phyloP scores from a whole-genome alignment of 331 rosid genomes.

The Rhamnella rubrinervis region DNA sequence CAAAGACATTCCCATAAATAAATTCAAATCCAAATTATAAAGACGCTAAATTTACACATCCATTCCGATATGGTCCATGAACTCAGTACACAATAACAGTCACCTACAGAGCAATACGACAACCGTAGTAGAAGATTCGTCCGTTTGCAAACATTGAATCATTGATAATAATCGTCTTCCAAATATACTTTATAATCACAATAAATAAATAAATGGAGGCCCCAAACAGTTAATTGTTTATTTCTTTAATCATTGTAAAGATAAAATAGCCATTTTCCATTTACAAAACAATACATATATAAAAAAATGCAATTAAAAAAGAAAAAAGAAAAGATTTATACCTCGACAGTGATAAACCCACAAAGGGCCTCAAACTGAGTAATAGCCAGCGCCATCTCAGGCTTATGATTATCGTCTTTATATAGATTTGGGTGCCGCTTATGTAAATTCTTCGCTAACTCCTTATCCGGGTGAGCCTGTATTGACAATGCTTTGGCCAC shows the following conservation, averaged over 20 bases:
- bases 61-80: not conserved
- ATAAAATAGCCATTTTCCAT: not conserved
- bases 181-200: too few species aligned
- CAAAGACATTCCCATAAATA: too few species aligned
- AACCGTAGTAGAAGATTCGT: too few species aligned
- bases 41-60: not conserved
- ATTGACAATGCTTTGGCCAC: conserved; percentile 87
- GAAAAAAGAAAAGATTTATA: conserved; percentile 21
- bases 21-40: not conserved
- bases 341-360: conserved; percentile 78
- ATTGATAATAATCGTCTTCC: too few species aligned
- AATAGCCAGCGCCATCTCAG: conserved; percentile 91
- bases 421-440: conserved; percentile 63
- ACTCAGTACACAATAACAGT: too few species aligned
- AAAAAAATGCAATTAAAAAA: not conserved
- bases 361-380: conserved; percentile 87
- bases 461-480: conserved; percentile 97
- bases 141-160: too few species aligned
- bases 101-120: not conserved
- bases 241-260: not conserved
- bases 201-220: too few species aligned
- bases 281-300: too few species aligned
- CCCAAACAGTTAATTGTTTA: too few species aligned
- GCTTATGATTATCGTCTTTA: conserved; percentile 93
- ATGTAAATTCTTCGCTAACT: conserved; percentile 74